Evolutionary conservation across 306 rosid genomes (phyloP).

Genomic region (Oxytropis ochrocephala): DNA sequence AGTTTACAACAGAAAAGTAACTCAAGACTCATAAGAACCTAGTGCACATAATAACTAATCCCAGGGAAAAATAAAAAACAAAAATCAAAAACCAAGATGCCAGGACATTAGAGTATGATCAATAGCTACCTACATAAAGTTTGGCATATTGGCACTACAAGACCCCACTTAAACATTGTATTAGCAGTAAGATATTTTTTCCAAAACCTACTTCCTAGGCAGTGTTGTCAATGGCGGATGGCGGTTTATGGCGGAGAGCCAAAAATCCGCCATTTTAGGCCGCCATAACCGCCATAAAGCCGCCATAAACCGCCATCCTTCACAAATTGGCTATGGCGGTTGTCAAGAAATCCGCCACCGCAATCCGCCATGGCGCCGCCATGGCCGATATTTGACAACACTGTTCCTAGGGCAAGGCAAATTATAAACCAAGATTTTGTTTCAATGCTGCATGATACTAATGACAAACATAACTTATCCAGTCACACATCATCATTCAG

Average conservation of each 20-base stretch:
- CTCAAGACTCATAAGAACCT: constrained; percentile 3
- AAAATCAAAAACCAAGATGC: background rate
- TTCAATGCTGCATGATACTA: background rate
- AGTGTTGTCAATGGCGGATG: too few species aligned
- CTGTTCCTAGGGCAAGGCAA: background rate
- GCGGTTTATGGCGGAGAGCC: too few species aligned
- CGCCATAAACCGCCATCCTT: too few species aligned
- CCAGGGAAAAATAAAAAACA: background rate
- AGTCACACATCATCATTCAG: background rate
- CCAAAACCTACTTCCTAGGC: constrained; percentile 6
- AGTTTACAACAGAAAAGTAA: constrained; percentile 12
- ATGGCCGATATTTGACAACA: too few species aligned
- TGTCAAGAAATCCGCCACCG: too few species aligned
- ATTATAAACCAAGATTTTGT: background rate
- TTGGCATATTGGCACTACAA: background rate
- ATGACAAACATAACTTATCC: background rate
- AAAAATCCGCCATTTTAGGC: too few species aligned
- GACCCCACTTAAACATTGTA: background rate
- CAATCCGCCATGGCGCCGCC: too few species aligned
- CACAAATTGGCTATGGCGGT: too few species aligned
- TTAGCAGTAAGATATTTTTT: background rate
- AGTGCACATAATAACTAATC: background rate
- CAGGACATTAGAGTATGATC: background rate
- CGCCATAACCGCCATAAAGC: too few species aligned
- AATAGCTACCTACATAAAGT: constrained; percentile 3